phyloP scores from a whole-genome alignment of 2,329 filamentous ascomycete species.

The Aspergillus puulaauensis region DNA sequence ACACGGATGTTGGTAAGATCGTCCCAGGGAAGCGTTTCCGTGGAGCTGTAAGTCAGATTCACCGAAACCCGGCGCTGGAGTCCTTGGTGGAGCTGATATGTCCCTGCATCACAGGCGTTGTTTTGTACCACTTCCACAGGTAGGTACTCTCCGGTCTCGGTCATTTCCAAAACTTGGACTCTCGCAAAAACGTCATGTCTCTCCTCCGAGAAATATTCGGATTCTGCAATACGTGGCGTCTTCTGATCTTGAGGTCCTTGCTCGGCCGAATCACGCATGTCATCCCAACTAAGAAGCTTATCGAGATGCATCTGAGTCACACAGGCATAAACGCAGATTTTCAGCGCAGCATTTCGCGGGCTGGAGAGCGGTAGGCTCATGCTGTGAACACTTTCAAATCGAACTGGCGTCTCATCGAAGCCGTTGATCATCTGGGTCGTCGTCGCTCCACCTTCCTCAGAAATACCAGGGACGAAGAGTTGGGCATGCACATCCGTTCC shows the following conservation, averaged over 20 bases:
- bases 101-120: conserved; percentile 79
- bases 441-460: conserved; percentile 85
- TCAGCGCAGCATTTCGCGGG: conserved; percentile 70
- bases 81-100: conserved; percentile 93
- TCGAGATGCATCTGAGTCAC: conserved; percentile 93
- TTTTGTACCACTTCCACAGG: conserved; percentile 91
- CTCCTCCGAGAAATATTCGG: conserved; percentile 90
- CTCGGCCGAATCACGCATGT: conserved; percentile 78
- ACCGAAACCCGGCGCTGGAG: conserved; percentile 85
- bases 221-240: conserved; percentile 75
- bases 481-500: conserved; percentile 95
- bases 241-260: conserved; percentile 58
- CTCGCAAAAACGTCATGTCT: conserved; percentile 89
- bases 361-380: conserved; percentile 88
- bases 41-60: conserved; percentile 87
- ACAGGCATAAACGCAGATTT: conserved; percentile 87
- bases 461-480: conserved; percentile 89
- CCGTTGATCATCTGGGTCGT: conserved; percentile 92
- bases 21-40: conserved; percentile 84
- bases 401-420: conserved; percentile 88
- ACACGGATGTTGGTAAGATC: conserved; percentile 75
- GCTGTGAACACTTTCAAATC: conserved; percentile 96
- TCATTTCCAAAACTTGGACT: conserved; percentile 85
- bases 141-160: conserved; percentile 85
- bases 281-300: conserved; percentile 97